Conservation (phyloP, 306 rosid genomes). For the Citrullus amarus region DNA sequence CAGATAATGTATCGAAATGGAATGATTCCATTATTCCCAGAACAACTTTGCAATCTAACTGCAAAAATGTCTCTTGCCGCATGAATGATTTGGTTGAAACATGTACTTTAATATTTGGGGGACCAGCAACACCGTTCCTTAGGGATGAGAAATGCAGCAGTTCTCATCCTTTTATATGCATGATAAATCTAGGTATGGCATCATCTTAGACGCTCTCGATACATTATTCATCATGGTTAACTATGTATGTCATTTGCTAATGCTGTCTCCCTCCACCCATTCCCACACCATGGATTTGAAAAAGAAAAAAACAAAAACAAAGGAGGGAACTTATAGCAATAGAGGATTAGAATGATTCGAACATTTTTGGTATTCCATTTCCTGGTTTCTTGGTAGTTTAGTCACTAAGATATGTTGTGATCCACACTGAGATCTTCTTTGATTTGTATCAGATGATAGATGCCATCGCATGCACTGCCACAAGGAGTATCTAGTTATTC, state of each 20-base stretch:
- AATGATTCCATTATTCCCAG: constrained; percentile 37
- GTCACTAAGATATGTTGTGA: not conserved
- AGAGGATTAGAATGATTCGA: not conserved
- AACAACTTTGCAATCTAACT: constrained; percentile 20
- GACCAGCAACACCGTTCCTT: constrained; percentile 25
- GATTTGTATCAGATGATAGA: constrained; percentile 30
- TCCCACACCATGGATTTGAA: not conserved
- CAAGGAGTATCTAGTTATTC: constrained; percentile 79
- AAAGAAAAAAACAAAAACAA: too few species aligned
- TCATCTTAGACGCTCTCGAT: not conserved
- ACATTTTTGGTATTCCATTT: not conserved
- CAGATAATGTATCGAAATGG: constrained; percentile 59
- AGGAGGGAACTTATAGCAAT: not conserved
- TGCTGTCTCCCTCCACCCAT: not conserved
- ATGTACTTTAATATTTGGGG: constrained; percentile 44
- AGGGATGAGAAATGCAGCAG: constrained; percentile 39
- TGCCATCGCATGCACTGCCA: constrained; percentile 76
- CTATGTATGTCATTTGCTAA: not conserved
- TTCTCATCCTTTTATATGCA: constrained; percentile 58
- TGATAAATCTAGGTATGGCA: constrained; percentile 49
- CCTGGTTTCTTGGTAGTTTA: not conserved
- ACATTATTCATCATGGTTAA: not conserved
- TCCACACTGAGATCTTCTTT: constrained; percentile 12
- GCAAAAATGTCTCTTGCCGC: constrained; percentile 40
- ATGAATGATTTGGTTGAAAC: constrained; percentile 22